These are phyloP conservation scores for Mallotus repandus DNA, from an alignment of 441 rosid genomes.

Conservation along the genomic window DNA sequence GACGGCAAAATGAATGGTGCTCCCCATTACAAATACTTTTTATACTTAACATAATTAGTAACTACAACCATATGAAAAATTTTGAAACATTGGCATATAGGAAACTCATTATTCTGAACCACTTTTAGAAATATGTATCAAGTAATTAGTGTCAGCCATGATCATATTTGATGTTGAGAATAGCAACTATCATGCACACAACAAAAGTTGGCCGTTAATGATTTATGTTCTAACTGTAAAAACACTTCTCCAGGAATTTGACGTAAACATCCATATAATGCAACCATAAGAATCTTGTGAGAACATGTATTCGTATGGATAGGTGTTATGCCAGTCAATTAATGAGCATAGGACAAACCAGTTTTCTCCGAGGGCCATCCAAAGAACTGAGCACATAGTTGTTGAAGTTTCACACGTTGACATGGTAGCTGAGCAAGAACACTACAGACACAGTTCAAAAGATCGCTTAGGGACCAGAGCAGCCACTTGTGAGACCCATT, in stretches of 20 bases:
- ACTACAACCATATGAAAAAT: background rate
- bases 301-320: background rate
- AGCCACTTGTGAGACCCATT: constrained; percentile 6
- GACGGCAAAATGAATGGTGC: background rate
- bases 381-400: constrained; percentile 61
- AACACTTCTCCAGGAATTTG: background rate
- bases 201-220: background rate
- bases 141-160: background rate
- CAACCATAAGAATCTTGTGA: background rate
- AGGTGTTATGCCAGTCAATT: background rate
- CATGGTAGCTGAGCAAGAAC: constrained; percentile 60
- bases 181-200: constrained; percentile 2
- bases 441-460: constrained; percentile 31
- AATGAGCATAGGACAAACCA: constrained; percentile 45
- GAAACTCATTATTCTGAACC: background rate
- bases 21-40: constrained; percentile 5
- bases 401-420: constrained; percentile 55
- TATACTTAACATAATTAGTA: background rate
- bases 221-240: background rate
- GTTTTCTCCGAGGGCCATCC: constrained; percentile 89
- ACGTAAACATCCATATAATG: constrained; percentile 6
- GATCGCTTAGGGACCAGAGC: background rate
- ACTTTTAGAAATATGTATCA: background rate
- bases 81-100: background rate
- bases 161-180: background rate